phyloP scores from a whole-genome alignment of 2,329 filamentous ascomycete species.

The Dryadomyces quercus-mongolicae region DNA sequence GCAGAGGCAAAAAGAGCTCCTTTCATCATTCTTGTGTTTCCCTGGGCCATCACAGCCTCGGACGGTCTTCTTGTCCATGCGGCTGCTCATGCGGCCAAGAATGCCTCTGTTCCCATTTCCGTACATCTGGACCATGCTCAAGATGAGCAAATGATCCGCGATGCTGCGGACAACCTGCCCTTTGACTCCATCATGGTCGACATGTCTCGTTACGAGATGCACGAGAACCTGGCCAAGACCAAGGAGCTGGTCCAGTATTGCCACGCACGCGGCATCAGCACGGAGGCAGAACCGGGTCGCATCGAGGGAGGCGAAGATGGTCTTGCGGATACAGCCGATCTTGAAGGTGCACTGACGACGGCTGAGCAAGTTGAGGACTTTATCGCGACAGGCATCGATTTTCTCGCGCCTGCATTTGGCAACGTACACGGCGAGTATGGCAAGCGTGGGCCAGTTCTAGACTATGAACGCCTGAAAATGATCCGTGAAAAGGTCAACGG shows the following conservation, averaged over 20 bases:
- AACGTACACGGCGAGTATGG: constrained; percentile 45
- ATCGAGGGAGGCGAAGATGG: constrained; percentile 59
- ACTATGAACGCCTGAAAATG: background rate
- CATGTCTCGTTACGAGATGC: constrained; percentile 62
- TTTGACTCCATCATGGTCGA: constrained; percentile 65
- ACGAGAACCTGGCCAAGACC: constrained; percentile 55
- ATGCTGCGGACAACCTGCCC: constrained; percentile 36
- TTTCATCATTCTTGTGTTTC: constrained; percentile 59
- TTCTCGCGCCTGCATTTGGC: constrained; percentile 54
- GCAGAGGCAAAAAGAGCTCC: constrained; percentile 43
- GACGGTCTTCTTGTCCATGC: constrained; percentile 37
- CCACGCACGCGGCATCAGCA: constrained; percentile 52
- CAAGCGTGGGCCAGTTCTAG: background rate
- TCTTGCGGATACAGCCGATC: constrained; percentile 47
- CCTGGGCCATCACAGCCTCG: constrained; percentile 55
- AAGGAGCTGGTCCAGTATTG: constrained; percentile 50
- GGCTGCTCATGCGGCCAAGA: constrained; percentile 35
- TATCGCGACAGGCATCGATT: constrained; percentile 53
- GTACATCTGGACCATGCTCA: constrained; percentile 53
- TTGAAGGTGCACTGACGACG: constrained; percentile 51
- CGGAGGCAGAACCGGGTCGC: constrained; percentile 58
- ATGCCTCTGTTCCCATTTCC: constrained; percentile 40
- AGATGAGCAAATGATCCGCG: constrained; percentile 40
- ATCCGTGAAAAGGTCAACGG: background rate
- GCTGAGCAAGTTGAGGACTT: constrained; percentile 50